phyloP scores from a whole-genome alignment of 2,329 filamentous ascomycete genomes.

The Hyphodiscus sp. region DNA sequence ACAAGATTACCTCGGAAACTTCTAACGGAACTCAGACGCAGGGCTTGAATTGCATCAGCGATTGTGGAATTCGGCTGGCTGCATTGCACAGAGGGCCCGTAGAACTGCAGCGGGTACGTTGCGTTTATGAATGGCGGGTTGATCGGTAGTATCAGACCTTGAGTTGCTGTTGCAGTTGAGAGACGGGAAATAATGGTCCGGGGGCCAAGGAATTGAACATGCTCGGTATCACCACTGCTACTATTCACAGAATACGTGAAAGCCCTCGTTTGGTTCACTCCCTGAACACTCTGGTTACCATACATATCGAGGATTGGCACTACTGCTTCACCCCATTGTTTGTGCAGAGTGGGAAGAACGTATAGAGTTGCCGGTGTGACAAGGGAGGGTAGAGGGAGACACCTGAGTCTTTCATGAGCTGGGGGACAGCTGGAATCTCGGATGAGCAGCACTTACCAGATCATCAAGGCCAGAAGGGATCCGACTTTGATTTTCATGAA shows the following conservation, averaged over 20 bases:
- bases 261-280: not conserved
- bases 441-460: constrained; percentile 2
- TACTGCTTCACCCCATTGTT: not conserved
- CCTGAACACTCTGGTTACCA: not conserved
- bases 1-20: not conserved
- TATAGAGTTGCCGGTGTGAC: constrained; percentile 15
- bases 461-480: constrained; percentile 8
- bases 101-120: constrained; percentile 13
- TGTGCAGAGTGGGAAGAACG: constrained; percentile 6
- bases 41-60: constrained; percentile 3
- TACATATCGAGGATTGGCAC: constrained; percentile 7
- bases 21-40: not conserved
- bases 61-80: constrained; percentile 6
- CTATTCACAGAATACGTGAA: constrained; percentile 9
- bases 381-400: constrained; percentile 2
- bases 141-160: constrained; percentile 12
- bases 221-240: not conserved
- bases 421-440: not conserved
- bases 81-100: constrained; percentile 14
- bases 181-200: constrained; percentile 14
- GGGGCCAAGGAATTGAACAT: constrained; percentile 10
- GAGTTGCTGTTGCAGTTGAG: constrained; percentile 9
- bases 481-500: constrained; percentile 11
- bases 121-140: constrained; percentile 10
- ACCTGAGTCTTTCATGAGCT: not conserved